phyloP scores from a whole-genome alignment of 176 grass and related monocot genomes.

The Chrysopogon serrulatus region DNA sequence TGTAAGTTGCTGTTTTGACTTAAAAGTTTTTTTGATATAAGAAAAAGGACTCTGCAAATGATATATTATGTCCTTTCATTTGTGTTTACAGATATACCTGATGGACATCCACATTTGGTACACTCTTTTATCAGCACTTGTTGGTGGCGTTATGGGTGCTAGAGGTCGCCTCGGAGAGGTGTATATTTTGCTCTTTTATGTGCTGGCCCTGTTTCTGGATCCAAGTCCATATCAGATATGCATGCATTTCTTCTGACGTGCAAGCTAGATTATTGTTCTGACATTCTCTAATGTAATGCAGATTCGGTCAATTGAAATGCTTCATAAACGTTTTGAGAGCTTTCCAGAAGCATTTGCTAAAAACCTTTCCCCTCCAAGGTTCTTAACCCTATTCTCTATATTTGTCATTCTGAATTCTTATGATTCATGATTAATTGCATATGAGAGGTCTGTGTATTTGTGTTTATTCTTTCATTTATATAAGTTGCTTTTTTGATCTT shows the following conservation, averaged over 20 bases:
- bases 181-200: constrained; percentile 33
- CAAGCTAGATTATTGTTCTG: constrained; percentile 8
- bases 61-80: constrained; percentile 12
- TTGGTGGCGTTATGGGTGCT: constrained; percentile 96
- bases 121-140: constrained; percentile 77
- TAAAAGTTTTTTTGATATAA: constrained; percentile 11
- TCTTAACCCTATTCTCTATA: not conserved
- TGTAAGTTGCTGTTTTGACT: constrained; percentile 51
- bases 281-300: constrained; percentile 37
- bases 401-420: constrained; percentile 6
- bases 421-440: not conserved
- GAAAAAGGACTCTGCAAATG: not conserved
- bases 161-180: constrained; percentile 92
- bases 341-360: constrained; percentile 94
- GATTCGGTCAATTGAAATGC: constrained; percentile 95
- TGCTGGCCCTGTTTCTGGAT: not conserved
- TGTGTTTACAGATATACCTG: constrained; percentile 69
- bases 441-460: not conserved
- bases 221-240: constrained; percentile 3
- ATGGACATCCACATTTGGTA: constrained; percentile 99
- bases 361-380: constrained; percentile 76
- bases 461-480: constrained; percentile 4
- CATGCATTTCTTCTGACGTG: not conserved
- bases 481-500: not conserved
- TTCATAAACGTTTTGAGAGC: constrained; percentile 99